Evolutionary conservation across 805 yeast species (phyloP), one percentile per base, ranked within the genome.

Genomic region (Schizosaccharomyces lindneri): DNA sequence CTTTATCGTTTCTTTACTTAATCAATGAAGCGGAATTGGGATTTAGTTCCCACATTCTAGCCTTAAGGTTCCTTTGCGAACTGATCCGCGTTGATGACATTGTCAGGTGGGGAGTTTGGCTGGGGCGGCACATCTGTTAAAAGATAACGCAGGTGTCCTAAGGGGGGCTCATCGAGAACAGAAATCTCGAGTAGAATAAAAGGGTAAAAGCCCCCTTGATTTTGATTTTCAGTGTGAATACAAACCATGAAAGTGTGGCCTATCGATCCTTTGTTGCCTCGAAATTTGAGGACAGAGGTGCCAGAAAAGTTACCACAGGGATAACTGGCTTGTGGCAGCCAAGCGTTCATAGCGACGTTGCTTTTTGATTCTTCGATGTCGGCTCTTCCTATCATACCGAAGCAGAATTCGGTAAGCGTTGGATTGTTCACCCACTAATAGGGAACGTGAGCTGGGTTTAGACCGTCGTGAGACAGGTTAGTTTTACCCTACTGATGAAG

Each of bases 321-420:
- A 70, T 71, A 73, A 70, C 71, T 65, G 75, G 75, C 75, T 73
- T 73, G 76, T 72, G 75, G 75, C 75, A 73, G 76, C 73, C 76
- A 73, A 74, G 75, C 75, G 75, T 71, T 73, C 75, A 73, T 72
- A 71, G 74, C 75, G 74, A 71, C 74, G 74, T 72, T 73, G 76
- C 75, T 72, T 72, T 71, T 74, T 72, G 75, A 71, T 71, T 73
- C 74, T 73, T 73, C 76, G 75, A 73, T 73, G 75, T 73, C 76
- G 75, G 75, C 76, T 73, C 76, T 73, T 73, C 75, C 76, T 74
- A 73, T 74, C 76, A 73, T 74, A 72, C 75, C 75, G 76, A 73
- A 73, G 76, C 77, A 74, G 75, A 73, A 71, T 73, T 72, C 73
- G 74, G 73, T 69, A 71, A 71, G 73, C 73, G 75, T 73, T 73